These are phyloP conservation scores for Cercis canadensis DNA, from an alignment of 306 rosid species.

Conservation along the genomic window DNA sequence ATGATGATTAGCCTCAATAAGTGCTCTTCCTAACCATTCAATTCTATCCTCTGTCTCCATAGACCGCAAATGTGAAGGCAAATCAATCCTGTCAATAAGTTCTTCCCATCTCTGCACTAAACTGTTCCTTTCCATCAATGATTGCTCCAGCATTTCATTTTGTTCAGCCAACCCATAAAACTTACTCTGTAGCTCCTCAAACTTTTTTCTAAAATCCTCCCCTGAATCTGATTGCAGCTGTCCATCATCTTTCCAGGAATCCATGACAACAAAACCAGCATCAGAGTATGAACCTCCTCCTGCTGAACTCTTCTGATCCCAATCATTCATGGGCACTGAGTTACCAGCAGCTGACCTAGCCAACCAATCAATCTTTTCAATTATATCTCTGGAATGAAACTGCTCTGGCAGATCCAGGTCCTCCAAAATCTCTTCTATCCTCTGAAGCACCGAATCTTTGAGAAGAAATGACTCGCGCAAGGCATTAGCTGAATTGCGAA, in stretches of 20 bases:
- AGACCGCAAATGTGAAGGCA: slow-evolving; percentile 83
- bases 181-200: slow-evolving; percentile 82
- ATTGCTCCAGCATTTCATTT: slow-evolving; percentile 97
- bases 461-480: slow-evolving; percentile 97
- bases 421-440: slow-evolving; percentile 96
- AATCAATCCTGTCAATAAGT: slow-evolving; percentile 75
- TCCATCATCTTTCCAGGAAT: slow-evolving; percentile 77
- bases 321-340: slow-evolving; percentile 62
- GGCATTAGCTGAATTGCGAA: slow-evolving; percentile 95
- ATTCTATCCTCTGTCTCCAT: slow-evolving; percentile 81
- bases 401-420: slow-evolving; percentile 96
- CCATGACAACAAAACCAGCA: slow-evolving; percentile 73
- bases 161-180: slow-evolving; percentile 91
- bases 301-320: slow-evolving; percentile 77
- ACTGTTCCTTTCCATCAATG: slow-evolving; percentile 90
- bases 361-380: slow-evolving; percentile 97
- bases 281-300: slow-evolving; percentile 80
- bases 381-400: slow-evolving; percentile 88
- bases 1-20: slow-evolving; percentile 70
- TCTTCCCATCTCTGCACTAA: slow-evolving; percentile 94
- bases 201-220: slow-evolving; percentile 68
- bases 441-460: slow-evolving; percentile 95
- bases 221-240: slow-evolving; percentile 56
- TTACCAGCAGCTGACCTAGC: slow-evolving; percentile 74
- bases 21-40: slow-evolving; percentile 79